Evolutionary conservation across 768 basidiomycete genomes (phyloP), one percentile per base, ranked within the genome.

Genomic region (Rhodosporidiobolus odoratus): DNA sequence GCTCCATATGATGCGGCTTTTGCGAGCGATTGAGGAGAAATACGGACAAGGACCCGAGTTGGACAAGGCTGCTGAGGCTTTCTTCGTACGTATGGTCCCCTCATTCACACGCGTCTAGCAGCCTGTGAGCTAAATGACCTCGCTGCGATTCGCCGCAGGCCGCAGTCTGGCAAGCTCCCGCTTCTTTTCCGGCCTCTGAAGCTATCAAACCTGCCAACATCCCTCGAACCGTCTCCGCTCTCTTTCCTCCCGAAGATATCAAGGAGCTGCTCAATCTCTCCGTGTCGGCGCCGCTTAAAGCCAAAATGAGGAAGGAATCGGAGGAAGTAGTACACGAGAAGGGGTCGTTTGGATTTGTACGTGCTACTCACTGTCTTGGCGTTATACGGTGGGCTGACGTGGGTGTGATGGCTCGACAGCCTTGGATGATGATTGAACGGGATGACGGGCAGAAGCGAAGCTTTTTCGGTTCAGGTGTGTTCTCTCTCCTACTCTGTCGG

Each of bases 341-440:
- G n/a, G 65, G 65, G 1, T 58, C 72, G 27, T 69, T 73, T 37
- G 68, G 68, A 23, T 68, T 72, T 63, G 66, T 72, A 25, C 25
- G 66, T 61, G 8, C 40, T 45, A 17, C 47, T 61, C 40, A 4
- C n/a, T 0, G 2, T 35, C 53, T 25, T 23, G 25, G 21, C 37
- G 15, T 58, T n/a, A 7, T 21, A 32, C 16, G 13, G 17, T 40
- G 7, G 12, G 57, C 38, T 19, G 9, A 17, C 32, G 54, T 35
- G 60, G n/a, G 21, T 10, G 47, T 12, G 34, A 45, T 13, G 41
- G 25, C 27, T 6, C 48, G 34, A 2, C 40, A 70, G 69, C 69
- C 69, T 4, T 74, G 73, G 73, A 74, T 75, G 8, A 34, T 71
- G 17, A 58, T 65, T 37, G 47, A 68, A 52, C 66, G 66, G 21